A percentile compares a stretch with the other conserved stretches of the same genome.
These are phyloP conservation scores for Aegle marmelos DNA, from an alignment of 345 rosid genomes.

Conservation along the genomic window DNA sequence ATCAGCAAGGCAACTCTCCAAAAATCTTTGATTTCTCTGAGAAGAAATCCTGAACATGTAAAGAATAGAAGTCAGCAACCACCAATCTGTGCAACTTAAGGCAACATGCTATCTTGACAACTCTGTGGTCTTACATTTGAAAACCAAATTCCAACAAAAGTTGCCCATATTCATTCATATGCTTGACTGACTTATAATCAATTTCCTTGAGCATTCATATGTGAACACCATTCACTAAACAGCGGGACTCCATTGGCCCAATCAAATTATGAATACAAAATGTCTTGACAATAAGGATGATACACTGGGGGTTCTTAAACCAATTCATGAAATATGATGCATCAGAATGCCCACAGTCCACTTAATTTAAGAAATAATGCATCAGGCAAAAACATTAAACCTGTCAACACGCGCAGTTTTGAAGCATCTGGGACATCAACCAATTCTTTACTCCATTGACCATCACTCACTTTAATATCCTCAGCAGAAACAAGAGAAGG, in stretches of 20 bases:
- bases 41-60: conserved; percentile 54
- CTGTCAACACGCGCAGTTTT: conserved; percentile 63
- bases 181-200: not conserved
- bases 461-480: conserved; percentile 34
- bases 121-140: not conserved
- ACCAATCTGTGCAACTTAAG: not conserved
- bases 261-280: too few relatives aligned
- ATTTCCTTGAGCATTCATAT: not conserved
- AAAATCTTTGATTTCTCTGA: conserved; percentile 74
- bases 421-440: conserved; percentile 46
- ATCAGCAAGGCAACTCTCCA: conserved; percentile 81
- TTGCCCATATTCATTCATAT: not conserved
- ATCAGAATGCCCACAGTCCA: not conserved
- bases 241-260: not conserved
- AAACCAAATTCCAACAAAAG: not conserved
- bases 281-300: too few relatives aligned
- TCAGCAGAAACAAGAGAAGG: conserved; percentile 47
- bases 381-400: conserved; percentile 29
- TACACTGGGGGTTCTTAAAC: too few relatives aligned
- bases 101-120: not conserved
- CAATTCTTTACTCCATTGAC: conserved; percentile 47
- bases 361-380: too few relatives aligned
- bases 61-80: conserved; percentile 1
- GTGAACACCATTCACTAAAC: not conserved
- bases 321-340: not conserved